Conservation (phyloP, 2,329 filamentous ascomycete species). For the Fusarium clavum region DNA sequence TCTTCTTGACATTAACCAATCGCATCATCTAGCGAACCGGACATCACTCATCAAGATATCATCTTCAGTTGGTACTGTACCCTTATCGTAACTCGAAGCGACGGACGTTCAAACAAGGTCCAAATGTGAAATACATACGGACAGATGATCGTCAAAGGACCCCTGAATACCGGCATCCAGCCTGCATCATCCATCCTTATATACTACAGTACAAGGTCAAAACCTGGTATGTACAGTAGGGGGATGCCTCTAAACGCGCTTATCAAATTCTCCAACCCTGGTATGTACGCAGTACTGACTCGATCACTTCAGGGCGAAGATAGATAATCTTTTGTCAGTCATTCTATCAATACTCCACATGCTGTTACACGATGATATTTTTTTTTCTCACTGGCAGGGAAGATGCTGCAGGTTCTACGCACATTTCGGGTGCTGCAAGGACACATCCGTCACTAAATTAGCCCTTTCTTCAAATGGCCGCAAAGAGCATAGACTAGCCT, state of each 20-base stretch:
- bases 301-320: background rate
- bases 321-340: background rate
- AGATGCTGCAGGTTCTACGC: background rate
- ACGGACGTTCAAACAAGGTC: conserved; percentile 4
- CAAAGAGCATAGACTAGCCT: background rate
- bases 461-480: background rate
- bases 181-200: background rate
- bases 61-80: background rate
- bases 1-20: conserved; percentile 16
- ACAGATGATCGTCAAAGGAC: conserved; percentile 19
- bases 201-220: background rate
- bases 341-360: background rate
- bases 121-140: background rate
- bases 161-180: conserved; percentile 18
- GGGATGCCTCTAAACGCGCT: background rate
- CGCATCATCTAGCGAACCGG: background rate
- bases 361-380: background rate
- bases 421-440: background rate
- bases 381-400: background rate
- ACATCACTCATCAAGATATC: background rate
- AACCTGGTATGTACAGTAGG: background rate
- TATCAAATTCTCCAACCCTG: background rate
- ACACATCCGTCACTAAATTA: background rate
- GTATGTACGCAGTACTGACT: background rate
- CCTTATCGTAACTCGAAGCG: background rate